Evolutionary conservation across 2,329 filamentous ascomycete genomes (phyloP), one percentile per base, ranked within the genome.

Genomic region (Botrytis porri): DNA sequence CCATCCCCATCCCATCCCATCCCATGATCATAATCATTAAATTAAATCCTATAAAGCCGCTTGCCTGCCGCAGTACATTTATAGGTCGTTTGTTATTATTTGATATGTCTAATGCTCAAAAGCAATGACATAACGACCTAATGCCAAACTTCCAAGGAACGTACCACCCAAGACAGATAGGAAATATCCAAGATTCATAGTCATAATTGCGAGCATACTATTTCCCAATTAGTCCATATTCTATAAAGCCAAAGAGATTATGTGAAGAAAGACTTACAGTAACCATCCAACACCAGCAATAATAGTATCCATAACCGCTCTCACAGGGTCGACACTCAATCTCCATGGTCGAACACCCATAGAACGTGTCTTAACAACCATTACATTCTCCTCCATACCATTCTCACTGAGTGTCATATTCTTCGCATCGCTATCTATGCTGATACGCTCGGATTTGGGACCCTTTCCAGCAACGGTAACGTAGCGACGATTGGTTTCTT

Each of bases 141-240:
- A 69, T 22, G 75, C 75, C 12, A 98, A 83, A 81, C 96, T 96
- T 37, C 95, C 95, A n/a, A 97, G 80, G 80, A 98, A 98, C 2
- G 92, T 88, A 22, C 92, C 92, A 7, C 85, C 91, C 18, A 97
- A 86, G n/a, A 95, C 87, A 0, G 92, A 94, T 71, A 94, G 82
- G 81, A 95, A 95, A 81, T 96, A 96, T 20, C 93, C 93, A 25
- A 95, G 88, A 78, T 96, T 96, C 84, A 93, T 89, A 1, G 93
- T 95, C 93, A 96, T 97, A 80, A 97, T 92, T 22, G 92, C 93
- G 83, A 97, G 84, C 94, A 97, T 97, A 74, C 94, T 97, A 77
- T 29, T 69, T 18, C 32, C 4, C 6, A 22, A 41, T 67, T 57
- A 67, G 65, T 57, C 20, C 29, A 70, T 70, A 74, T 9, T 76